phyloP scores from a whole-genome alignment of 495 filamentous ascomycete genomes.

The Penicilliopsis zonata region DNA sequence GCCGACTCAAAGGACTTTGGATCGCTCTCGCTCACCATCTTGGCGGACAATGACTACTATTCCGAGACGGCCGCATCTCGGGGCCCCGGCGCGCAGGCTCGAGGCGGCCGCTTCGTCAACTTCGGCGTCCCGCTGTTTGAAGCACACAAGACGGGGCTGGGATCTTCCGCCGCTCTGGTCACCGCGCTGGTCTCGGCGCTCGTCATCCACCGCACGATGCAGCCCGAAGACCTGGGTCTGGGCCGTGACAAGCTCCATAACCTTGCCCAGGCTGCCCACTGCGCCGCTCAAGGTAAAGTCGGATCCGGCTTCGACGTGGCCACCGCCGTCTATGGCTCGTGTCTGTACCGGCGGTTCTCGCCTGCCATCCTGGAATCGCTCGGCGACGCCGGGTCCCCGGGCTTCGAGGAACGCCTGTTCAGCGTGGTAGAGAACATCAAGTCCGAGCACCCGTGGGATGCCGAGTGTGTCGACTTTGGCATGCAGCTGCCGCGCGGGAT shows the following conservation, averaged over 20 bases:
- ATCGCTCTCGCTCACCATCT: constrained; percentile 67
- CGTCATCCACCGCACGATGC: constrained; percentile 65
- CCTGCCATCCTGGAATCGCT: constrained; percentile 56
- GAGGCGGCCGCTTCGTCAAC: constrained; percentile 49
- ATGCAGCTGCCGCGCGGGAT: constrained; percentile 54
- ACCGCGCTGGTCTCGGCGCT: constrained; percentile 80
- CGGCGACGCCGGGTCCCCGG: constrained; percentile 46
- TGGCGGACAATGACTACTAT: constrained; percentile 95
- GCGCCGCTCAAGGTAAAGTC: constrained; percentile 91
- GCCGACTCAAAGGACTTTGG: constrained; percentile 44
- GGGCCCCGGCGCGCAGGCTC: constrained; percentile 10
- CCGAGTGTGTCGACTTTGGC: constrained; percentile 50
- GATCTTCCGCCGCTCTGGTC: constrained; percentile 88
- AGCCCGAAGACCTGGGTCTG: constrained; percentile 41
- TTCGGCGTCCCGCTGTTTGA: constrained; percentile 63
- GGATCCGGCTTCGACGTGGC: constrained; percentile 97
- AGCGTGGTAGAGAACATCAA: constrained; percentile 49
- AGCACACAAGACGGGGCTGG: constrained; percentile 93
- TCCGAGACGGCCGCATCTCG: constrained; percentile 48
- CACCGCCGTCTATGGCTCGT: constrained; percentile 80
- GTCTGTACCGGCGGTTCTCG: constrained; percentile 82
- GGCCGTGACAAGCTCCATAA: constrained; percentile 61
- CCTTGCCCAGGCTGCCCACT: constrained; percentile 85
- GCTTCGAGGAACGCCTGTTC: constrained; percentile 55
- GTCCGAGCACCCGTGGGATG: constrained; percentile 56